Evolutionary conservation across 768 basidiomycete species (phyloP).

Genomic region (Lactarius indigo): DNA sequence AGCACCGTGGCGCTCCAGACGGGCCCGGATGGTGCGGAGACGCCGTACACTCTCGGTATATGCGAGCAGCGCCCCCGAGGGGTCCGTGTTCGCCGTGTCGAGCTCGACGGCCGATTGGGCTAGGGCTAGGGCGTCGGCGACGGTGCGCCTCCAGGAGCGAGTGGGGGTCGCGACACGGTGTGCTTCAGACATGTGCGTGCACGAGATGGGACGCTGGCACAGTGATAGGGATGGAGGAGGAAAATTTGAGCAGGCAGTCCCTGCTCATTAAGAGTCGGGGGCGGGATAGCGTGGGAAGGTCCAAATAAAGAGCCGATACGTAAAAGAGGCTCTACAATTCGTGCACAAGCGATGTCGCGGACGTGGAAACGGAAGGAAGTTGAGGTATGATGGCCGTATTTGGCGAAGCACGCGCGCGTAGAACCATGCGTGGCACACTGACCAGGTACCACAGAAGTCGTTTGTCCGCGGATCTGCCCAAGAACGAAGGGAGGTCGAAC

Average conservation of each 20-base stretch:
- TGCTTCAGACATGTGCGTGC: background rate
- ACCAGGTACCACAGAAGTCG: background rate
- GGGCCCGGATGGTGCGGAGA: conserved; percentile 10
- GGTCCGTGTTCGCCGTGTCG: conserved; percentile 6
- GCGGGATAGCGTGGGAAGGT: background rate
- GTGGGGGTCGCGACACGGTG: background rate
- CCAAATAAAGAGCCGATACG: background rate
- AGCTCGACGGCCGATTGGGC: conserved; percentile 17
- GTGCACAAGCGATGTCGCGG: background rate
- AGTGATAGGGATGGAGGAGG: background rate
- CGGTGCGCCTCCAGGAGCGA: conserved; percentile 19
- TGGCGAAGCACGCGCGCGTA: background rate
- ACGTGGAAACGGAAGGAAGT: background rate
- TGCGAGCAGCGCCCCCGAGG: conserved; percentile 4
- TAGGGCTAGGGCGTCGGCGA: conserved; percentile 10
- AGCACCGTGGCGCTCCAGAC: conserved; percentile 19
- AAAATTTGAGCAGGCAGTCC: background rate
- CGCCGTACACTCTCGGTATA: conserved; percentile 15
- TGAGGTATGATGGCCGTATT: background rate
- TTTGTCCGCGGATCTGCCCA: background rate
- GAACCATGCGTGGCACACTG: background rate
- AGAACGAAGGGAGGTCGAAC: background rate
- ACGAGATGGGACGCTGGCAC: background rate
- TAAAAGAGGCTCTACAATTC: background rate
- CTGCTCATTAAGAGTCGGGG: background rate